Evolutionary conservation across 805 yeast species (phyloP), one percentile per base, ranked within the genome.

Genomic region (Starmera quercuum): DNA sequence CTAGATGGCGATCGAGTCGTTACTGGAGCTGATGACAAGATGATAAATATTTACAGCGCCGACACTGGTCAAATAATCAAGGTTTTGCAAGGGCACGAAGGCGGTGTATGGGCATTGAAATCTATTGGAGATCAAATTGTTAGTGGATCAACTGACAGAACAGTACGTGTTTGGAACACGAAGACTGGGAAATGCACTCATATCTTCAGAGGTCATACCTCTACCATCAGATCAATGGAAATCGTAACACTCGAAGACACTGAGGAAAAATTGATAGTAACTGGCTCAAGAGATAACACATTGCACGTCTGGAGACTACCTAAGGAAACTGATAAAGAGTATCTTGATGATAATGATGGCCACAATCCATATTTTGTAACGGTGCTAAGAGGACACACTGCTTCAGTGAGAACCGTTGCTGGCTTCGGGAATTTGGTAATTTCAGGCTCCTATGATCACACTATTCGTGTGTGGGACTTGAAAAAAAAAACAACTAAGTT

Each of bases 91-190:
- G 97, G 96, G 7, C 98, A 92, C 53, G 95, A 83, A 35, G 98
- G 98, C 29, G 98, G 98, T 26, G 98, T 92, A 5, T 92, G 98
- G 98, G 97, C 98, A 1, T 68, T 92, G 54, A 86, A 90, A 58
- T 88, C 87, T 52, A 67, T 73, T 35, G 87, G 84, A 16, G 76
- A 79, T 47, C 85, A 87, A 7, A 66, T 92, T 29, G 95, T 90
- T 1, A 83, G 94, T 39, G 98, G 97, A 0, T 82, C 95, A 2
- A 90, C 97, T 0, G 98, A 92, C 59, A 72, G 96, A 45, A 80
- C 95, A 1, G 95, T 92, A 4, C 71, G 98, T 38, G 77, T 92
- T 5, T 92, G 98, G 98, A 85, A 88, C 53, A 76, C 88, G 40
- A 69, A 73, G 36, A 77, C 82, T 16, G 95, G 90, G 2, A 71